Evolutionary conservation across 257 asterid species (phyloP).

Genomic region (Echium plantagineum): DNA sequence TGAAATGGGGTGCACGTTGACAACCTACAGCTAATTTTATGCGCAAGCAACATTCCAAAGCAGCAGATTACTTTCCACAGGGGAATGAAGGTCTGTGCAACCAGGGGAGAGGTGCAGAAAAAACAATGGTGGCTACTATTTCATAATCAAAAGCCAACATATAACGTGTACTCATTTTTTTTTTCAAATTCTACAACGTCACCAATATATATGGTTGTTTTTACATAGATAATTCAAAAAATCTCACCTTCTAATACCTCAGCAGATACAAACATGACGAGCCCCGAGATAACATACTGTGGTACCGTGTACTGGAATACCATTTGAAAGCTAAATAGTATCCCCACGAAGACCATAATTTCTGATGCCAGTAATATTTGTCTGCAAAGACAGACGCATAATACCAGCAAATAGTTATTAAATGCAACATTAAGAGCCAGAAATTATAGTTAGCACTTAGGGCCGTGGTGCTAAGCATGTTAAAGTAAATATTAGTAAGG

Average conservation of each 20-base stretch:
- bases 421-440: background rate
- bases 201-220: background rate
- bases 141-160: too few relatives aligned
- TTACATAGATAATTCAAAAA: background rate
- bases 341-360: conserved; percentile 70
- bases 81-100: too few relatives aligned
- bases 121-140: too few relatives aligned
- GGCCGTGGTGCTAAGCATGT: background rate
- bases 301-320: conserved; percentile 57
- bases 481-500: too few relatives aligned
- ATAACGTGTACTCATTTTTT: too few relatives aligned
- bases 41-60: too few relatives aligned
- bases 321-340: conserved; percentile 71
- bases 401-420: background rate
- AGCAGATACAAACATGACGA: conserved; percentile 88
- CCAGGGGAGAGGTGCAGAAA: too few relatives aligned
- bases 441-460: background rate
- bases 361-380: conserved; percentile 89
- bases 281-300: conserved; percentile 81
- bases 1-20: too few relatives aligned
- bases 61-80: too few relatives aligned
- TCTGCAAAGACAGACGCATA: conserved; percentile 35
- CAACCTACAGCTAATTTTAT: too few relatives aligned
- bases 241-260: conserved; percentile 87
- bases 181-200: background rate